A percentile compares a stretch with the other conserved stretches of the same genome.
phyloP scores from a whole-genome alignment of 306 rosid species.

The Albizia julibrissin region DNA sequence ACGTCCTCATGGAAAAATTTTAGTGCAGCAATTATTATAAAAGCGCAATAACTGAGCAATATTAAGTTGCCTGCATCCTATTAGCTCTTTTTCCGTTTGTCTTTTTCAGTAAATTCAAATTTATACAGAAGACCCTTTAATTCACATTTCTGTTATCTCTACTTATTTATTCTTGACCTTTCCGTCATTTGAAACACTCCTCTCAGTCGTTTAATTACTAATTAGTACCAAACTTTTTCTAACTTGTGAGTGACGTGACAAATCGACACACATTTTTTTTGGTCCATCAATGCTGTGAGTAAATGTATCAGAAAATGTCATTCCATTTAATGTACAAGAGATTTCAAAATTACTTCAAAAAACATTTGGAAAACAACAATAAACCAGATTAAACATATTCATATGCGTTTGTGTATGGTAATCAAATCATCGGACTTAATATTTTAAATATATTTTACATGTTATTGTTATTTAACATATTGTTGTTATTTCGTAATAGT shows the following conservation, averaged over 20 bases:
- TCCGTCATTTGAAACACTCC: background rate
- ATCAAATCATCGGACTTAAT: no score
- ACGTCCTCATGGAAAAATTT: no score
- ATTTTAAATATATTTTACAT: no score
- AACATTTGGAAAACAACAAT: background rate
- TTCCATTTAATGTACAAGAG: background rate
- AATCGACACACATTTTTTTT: no score
- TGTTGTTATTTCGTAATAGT: no score
- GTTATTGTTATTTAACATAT: no score
- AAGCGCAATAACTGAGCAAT: constrained; percentile 33
- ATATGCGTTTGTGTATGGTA: background rate
- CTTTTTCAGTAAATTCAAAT: constrained; percentile 12
- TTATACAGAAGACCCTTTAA: background rate
- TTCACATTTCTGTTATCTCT: background rate
- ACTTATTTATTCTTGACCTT: background rate
- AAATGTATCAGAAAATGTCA: background rate
- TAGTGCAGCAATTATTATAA: no score
- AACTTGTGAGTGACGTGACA: no score
- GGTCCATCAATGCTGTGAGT: background rate
- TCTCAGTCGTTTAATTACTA: no score
- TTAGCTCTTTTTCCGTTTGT: constrained; percentile 6
- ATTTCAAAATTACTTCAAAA: background rate
- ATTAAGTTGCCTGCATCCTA: constrained; percentile 4
- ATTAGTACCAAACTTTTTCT: no score
- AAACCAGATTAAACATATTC: background rate